phyloP scores from a whole-genome alignment of 1,284 basidiomycete genomes.

The Irpex rosettiformis region DNA sequence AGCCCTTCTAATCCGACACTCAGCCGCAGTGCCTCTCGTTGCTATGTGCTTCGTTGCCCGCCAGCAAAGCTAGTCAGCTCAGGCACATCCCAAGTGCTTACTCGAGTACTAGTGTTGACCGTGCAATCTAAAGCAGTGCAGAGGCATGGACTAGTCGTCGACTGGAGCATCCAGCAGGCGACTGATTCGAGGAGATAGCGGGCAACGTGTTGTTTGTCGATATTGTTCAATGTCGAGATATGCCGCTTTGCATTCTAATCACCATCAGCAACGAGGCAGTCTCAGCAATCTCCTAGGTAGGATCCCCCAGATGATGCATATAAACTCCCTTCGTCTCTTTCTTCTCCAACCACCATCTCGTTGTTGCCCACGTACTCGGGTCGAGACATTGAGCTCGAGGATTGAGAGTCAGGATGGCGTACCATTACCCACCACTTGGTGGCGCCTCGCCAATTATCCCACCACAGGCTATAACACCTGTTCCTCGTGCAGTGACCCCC shows the following conservation, averaged over 20 bases:
- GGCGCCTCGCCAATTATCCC: conserved; percentile 23
- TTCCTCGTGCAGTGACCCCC: conserved; percentile 15
- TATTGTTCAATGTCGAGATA: no score
- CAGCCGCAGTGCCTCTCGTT: no score
- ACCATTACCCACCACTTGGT: conserved; percentile 20
- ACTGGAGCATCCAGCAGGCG: background rate
- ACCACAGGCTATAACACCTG: conserved; percentile 2
- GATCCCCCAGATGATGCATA: background rate
- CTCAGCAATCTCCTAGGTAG: background rate
- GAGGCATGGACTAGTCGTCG: no score
- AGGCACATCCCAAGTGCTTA: background rate
- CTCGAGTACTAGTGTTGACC: no score
- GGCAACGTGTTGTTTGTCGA: conserved; percentile 5
- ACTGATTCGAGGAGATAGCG: conserved; percentile 11
- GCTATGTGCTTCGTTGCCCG: no score
- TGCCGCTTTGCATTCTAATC: background rate
- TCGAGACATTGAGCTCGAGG: no score
- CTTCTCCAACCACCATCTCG: background rate
- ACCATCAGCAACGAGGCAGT: conserved; percentile 3
- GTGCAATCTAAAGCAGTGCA: no score
- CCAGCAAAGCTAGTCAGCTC: background rate
- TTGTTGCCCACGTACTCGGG: no score
- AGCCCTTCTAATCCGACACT: conserved; percentile 2
- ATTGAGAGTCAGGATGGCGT: no score
- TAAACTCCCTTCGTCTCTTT: conserved; percentile 2